Evolutionary conservation across 108 stramenopile species (phyloP).

Genomic region (Chaetoceros muelleri): DNA sequence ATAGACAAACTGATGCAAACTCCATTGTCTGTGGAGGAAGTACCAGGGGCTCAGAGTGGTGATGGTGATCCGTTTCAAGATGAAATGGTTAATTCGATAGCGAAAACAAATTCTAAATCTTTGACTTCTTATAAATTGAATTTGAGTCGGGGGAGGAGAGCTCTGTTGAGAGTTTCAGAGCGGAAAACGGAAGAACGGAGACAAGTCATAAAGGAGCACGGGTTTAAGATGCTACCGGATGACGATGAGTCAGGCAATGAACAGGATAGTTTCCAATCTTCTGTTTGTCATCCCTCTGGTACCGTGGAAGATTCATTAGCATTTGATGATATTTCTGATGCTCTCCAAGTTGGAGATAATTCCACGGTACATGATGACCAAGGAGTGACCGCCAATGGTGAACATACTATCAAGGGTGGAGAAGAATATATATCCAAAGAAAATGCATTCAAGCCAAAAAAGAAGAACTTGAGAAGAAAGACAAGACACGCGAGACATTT

Average conservation of each 20-base stretch:
- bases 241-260: not conserved
- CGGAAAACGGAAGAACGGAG: constrained; percentile 35
- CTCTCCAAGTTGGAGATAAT: not conserved
- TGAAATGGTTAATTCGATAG: constrained; percentile 6
- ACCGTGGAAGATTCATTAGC: not conserved
- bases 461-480: constrained; percentile 12
- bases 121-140: constrained; percentile 1
- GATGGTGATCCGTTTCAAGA: constrained; percentile 33
- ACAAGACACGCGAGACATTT: not conserved
- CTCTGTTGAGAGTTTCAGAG: constrained; percentile 44
- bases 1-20: constrained; percentile 33
- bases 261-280: not conserved
- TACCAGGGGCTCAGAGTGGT: constrained; percentile 31
- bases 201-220: constrained; percentile 21
- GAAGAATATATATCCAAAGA: too few relatives aligned
- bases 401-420: too few relatives aligned
- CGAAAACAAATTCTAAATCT: constrained; percentile 3
- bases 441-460: constrained; percentile 1
- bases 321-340: not conserved
- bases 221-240: constrained; percentile 13
- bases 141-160: constrained; percentile 44
- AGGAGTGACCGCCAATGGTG: too few relatives aligned
- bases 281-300: not conserved
- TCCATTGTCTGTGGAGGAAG: constrained; percentile 30
- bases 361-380: not conserved